Base-by-base conservation (phyloP, 192 early-diverging fungal genomes). In the Linnemannia hyalina region DNA sequence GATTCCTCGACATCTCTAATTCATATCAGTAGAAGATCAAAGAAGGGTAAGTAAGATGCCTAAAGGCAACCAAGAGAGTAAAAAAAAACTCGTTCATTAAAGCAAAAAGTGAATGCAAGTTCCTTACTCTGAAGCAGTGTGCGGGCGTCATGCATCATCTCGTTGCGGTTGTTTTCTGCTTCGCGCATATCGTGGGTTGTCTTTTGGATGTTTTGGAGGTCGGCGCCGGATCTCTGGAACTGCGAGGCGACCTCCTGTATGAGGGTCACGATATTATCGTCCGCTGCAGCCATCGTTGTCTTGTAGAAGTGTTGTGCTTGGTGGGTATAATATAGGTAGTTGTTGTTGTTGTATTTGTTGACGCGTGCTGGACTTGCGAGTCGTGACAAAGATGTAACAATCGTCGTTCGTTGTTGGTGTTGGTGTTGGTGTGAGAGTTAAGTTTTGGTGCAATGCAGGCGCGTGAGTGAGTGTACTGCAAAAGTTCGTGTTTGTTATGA, bases 241-340 rank as follows among this genome's bases (percentile, higher is more conserved):
- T 85, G 83, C 1, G 75, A 76, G 15, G 74, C 63, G 18, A 85
- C 70, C 13, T 85, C 78, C 3, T 70, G 69, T 35, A 85, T 85
- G 38, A 80, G 70, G 4, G 74, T 47, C 4, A 74, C 55, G 23
- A 77, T 52, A 70, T 73, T 68, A 15, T 80, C 83, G 6, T 76
- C 70, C 1, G 74, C 22, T 18, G 70, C 70, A 42, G 36, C 41
- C 18, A 36, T 11, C 15, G 6, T 23, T 38, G 69, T n/a, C 32
- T 6, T 69, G 68, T 0, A 1, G 68, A 36, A 1, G 70, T 13
- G 70, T 35, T 15, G 70, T n/a, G 6, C 8, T 16, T 70, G 70
- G 29, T 35, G 60, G 60, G 60, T 65, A 65, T 65, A 32, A 10
- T 65, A 65, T 60, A 65, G 60, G 32, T 65, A 65, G 60, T 65